These are phyloP conservation scores for Saturnispora quitensis DNA, from an alignment of 805 yeast species.

Conservation along the genomic window DNA sequence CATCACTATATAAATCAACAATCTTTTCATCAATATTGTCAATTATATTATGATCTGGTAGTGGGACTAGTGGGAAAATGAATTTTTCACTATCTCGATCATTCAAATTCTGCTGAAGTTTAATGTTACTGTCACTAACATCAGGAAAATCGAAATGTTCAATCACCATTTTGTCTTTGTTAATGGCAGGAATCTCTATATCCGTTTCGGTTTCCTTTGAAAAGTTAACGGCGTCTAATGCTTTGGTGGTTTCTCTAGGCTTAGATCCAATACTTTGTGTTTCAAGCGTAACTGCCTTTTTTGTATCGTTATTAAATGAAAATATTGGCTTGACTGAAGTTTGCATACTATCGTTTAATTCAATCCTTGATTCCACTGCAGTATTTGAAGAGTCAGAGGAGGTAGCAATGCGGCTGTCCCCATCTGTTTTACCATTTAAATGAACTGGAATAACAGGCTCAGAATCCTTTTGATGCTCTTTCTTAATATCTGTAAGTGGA, in stretches of 20 bases:
- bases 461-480: not conserved
- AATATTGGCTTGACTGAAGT: not conserved
- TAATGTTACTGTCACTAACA: slow-evolving; percentile 3
- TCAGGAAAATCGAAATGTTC: slow-evolving; percentile 8
- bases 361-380: not conserved
- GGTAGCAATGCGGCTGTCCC: not conserved
- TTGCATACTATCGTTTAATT: not conserved
- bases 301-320: not conserved
- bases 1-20: slow-evolving; percentile 2
- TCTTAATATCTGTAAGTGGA: not conserved
- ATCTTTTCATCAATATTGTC: not conserved
- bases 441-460: not conserved
- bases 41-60: not conserved
- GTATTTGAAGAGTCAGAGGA: not conserved
- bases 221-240: not conserved
- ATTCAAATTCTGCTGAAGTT: not conserved
- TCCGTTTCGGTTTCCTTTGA: not conserved
- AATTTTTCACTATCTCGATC: not conserved
- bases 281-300: not conserved
- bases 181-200: not conserved
- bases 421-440: not conserved
- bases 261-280: not conserved
- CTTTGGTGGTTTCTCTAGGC: no score
- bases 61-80: slow-evolving; percentile 1
- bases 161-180: not conserved